Evolutionary conservation across 805 yeast genomes (phyloP).

Genomic region (Yamadazyma nakazawae): DNA sequence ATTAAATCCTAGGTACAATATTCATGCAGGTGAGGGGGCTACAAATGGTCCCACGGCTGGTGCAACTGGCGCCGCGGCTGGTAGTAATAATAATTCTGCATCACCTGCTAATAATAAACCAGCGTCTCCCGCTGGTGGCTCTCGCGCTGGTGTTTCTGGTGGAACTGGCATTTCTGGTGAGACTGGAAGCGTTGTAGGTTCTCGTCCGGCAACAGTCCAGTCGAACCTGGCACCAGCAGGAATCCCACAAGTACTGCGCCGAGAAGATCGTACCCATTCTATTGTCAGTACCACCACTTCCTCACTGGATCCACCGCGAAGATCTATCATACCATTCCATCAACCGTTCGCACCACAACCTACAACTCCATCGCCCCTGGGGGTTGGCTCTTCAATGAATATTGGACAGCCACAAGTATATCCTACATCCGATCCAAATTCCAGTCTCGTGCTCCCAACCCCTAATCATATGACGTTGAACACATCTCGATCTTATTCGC

Average conservation of each 20-base stretch:
- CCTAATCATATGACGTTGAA: conserved; percentile 3
- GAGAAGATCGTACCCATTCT: conserved; percentile 7
- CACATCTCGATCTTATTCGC: conserved; percentile 11
- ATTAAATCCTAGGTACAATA: conserved; percentile 32
- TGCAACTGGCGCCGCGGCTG: background rate
- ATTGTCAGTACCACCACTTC: conserved; percentile 8
- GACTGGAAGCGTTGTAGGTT: conserved; percentile 9
- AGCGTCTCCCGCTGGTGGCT: background rate
- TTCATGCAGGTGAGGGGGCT: conserved; percentile 36
- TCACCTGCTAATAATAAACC: background rate
- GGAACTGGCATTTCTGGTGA: conserved; percentile 12
- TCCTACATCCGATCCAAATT: conserved; percentile 7
- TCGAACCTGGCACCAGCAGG: conserved; percentile 8
- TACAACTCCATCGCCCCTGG: conserved; percentile 1
- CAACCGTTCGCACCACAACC: conserved; percentile 4
- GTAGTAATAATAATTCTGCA: background rate
- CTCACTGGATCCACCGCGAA: background rate
- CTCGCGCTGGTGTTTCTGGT: conserved; percentile 12
- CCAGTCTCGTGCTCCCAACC: conserved; percentile 1
- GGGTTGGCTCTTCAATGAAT: background rate
- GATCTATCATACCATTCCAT: conserved; percentile 3
- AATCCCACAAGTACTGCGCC: conserved; percentile 5
- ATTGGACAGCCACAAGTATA: background rate
- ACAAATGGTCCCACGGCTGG: background rate
- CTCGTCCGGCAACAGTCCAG: conserved; percentile 7